Conservation (phyloP, 2,329 filamentous ascomycete species). For the Botrytis sinoallii region DNA sequence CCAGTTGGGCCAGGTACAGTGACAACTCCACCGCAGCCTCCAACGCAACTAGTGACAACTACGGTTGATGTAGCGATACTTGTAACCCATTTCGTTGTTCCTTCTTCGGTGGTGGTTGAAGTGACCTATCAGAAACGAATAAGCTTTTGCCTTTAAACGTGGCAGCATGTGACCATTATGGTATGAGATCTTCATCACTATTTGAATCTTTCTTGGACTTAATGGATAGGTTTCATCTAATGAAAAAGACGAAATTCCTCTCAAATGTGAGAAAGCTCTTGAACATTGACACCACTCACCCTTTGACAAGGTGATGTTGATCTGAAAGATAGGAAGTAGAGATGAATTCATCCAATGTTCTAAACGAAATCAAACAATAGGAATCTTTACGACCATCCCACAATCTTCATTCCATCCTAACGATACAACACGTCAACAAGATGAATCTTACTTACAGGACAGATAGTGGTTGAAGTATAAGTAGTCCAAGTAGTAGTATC, state of each 20-base stretch:
- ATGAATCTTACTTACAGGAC: slow-evolving; percentile 6
- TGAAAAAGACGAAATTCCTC: background rate
- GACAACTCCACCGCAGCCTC: slow-evolving; percentile 15
- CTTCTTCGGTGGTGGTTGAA: slow-evolving; percentile 7
- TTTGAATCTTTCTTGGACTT: background rate
- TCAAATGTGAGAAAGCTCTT: background rate
- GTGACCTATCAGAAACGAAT: slow-evolving; percentile 7
- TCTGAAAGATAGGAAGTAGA: background rate
- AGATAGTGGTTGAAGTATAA: slow-evolving; percentile 18
- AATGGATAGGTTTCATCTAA: background rate
- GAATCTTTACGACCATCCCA: background rate
- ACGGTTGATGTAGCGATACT: slow-evolving; percentile 9
- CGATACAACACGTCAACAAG: background rate
- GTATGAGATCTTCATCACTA: background rate
- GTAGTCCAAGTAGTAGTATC: slow-evolving; percentile 15
- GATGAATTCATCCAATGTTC: background rate
- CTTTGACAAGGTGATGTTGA: background rate
- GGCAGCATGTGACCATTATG: background rate
- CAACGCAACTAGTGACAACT: slow-evolving; percentile 15
- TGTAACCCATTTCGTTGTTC: slow-evolving; percentile 7
- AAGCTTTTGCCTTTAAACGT: background rate
- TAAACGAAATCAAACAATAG: background rate
- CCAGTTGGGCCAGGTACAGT: slow-evolving; percentile 19
- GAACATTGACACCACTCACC: background rate
- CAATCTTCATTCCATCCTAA: background rate